phyloP scores from a whole-genome alignment of 176 grass and related monocot genomes.

The Avena atlantica region DNA sequence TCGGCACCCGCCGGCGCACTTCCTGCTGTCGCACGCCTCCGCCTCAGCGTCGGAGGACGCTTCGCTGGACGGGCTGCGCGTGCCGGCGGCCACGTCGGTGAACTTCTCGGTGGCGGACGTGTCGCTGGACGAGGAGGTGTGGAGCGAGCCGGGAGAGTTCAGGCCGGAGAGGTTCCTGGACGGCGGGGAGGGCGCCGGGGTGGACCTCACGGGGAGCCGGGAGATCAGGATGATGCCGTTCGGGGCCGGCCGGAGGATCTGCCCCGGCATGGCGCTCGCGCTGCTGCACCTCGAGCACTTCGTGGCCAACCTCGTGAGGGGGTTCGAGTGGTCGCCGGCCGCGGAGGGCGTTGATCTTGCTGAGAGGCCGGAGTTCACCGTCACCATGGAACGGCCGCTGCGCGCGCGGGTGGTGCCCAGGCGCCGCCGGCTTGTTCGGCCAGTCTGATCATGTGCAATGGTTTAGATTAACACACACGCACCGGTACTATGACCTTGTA shows the following conservation, averaged over 20 bases:
- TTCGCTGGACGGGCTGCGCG: constrained; percentile 25
- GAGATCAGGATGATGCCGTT: constrained; percentile 60
- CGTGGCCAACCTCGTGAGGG: constrained; percentile 51
- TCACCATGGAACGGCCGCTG: constrained; percentile 46
- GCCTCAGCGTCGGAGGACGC: not conserved
- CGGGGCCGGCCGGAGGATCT: constrained; percentile 48
- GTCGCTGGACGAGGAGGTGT: constrained; percentile 18
- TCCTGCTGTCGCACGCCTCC: constrained; percentile 47
- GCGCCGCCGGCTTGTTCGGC: not conserved
- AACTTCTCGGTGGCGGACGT: constrained; percentile 51
- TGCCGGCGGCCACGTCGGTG: constrained; percentile 26
- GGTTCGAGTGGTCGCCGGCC: constrained; percentile 50
- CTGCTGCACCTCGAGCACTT: constrained; percentile 55
- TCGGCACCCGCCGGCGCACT: constrained; percentile 51
- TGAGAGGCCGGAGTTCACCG: constrained; percentile 58
- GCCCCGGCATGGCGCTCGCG: constrained; percentile 38
- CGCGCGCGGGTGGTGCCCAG: constrained; percentile 30
- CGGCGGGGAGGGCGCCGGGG: constrained; percentile 35
- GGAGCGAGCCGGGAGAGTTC: constrained; percentile 40
- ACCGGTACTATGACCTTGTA: no score
- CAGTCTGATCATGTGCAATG: not conserved
- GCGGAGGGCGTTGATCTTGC: constrained; percentile 33
- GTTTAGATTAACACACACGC: no score
- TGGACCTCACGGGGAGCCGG: constrained; percentile 41
- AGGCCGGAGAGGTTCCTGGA: constrained; percentile 37